These are phyloP conservation scores for Acrodontium crateriforme DNA, from an alignment of 2,329 filamentous ascomycete species.

Conservation along the genomic window DNA sequence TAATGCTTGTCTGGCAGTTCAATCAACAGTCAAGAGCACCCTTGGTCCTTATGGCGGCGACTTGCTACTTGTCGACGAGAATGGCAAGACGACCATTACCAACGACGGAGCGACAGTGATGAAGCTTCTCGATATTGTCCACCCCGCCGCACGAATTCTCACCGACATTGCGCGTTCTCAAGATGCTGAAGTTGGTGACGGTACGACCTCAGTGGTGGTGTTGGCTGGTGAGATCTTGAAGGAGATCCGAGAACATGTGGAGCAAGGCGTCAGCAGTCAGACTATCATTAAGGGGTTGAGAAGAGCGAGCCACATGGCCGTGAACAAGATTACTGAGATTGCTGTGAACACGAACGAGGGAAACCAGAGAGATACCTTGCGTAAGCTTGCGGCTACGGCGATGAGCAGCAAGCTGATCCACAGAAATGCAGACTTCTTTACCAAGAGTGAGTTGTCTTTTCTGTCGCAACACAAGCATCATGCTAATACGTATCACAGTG, in stretches of 20 bases:
- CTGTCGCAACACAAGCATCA: constrained; percentile 11
- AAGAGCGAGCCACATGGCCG: constrained; percentile 74
- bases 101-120: constrained; percentile 99
- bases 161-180: constrained; percentile 97
- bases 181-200: constrained; percentile 97
- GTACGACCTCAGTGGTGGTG: constrained; percentile 94
- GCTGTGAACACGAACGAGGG: constrained; percentile 70
- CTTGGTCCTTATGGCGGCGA: constrained; percentile 95
- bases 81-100: constrained; percentile 93
- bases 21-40: constrained; percentile 89
- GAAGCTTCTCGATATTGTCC: constrained; percentile 98
- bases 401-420: constrained; percentile 99
- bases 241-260: constrained; percentile 89
- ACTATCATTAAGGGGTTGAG: constrained; percentile 93
- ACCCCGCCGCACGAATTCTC: constrained; percentile 91
- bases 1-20: constrained; percentile 92
- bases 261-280: constrained; percentile 93
- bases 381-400: constrained; percentile 81
- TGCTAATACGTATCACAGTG: constrained; percentile 43
- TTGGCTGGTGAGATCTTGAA: constrained; percentile 95
- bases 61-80: constrained; percentile 86
- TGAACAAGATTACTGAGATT: constrained; percentile 99
- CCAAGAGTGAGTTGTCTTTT: constrained; percentile 56
- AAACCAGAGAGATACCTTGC: constrained; percentile 74
- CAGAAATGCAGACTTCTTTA: constrained; percentile 92